Evolutionary conservation across 768 basidiomycete genomes (phyloP).

Genomic region (Phaeotremella skinneri): DNA sequence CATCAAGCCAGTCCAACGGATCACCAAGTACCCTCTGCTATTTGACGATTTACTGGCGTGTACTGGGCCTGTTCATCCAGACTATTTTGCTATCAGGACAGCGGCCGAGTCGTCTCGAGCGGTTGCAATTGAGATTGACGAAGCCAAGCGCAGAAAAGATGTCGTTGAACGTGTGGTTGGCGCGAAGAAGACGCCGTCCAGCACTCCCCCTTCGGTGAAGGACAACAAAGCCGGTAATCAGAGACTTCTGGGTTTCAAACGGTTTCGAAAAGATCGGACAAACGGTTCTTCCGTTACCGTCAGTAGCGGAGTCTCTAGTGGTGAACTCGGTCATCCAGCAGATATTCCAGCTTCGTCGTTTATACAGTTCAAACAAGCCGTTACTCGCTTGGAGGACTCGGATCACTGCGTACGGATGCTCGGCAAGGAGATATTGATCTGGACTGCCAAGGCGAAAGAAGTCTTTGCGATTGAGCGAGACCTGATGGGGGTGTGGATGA

Average conservation of each 20-base stretch:
- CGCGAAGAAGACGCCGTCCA: constrained; percentile 12
- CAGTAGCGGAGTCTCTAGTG: constrained; percentile 4
- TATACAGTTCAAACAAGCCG: constrained; percentile 16
- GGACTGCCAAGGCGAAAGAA: constrained; percentile 42
- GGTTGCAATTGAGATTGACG: constrained; percentile 63
- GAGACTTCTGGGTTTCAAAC: constrained; percentile 31
- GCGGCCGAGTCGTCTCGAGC: constrained; percentile 51
- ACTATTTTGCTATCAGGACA: constrained; percentile 52
- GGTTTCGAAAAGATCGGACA: constrained; percentile 47
- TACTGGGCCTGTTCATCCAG: constrained; percentile 51
- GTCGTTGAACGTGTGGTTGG: constrained; percentile 51
- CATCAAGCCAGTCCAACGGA: constrained; percentile 52
- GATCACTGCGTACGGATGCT: constrained; percentile 37
- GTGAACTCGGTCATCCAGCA: constrained; percentile 2
- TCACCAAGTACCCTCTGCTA: constrained; percentile 51
- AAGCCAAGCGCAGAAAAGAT: constrained; percentile 74
- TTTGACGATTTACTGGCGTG: constrained; percentile 49
- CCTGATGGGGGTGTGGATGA: constrained; percentile 36
- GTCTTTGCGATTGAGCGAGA: constrained; percentile 34
- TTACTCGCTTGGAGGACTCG: constrained; percentile 29
- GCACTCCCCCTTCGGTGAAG: constrained; percentile 7
- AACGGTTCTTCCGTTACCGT: neutral
- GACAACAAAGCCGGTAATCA: constrained; percentile 12
- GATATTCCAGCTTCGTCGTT: constrained; percentile 17
- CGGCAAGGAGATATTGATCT: constrained; percentile 45